Base-by-base conservation (phyloP, 1,139 yeast genomes). In the Lodderomyces margitis region DNA sequence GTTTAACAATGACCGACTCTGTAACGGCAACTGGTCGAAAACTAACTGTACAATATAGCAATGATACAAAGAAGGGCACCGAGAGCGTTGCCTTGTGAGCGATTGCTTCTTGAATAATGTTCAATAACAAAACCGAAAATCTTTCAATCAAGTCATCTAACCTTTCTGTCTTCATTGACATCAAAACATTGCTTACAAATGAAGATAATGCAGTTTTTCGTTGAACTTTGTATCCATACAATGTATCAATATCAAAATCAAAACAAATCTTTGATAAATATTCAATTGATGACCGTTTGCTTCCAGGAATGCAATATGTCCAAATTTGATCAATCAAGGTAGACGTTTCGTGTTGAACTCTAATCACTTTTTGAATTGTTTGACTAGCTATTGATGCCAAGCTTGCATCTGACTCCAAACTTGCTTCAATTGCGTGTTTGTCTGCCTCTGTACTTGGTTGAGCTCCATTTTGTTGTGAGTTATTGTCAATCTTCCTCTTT, bases 11-110 rank as follows among this genome's bases (percentile, higher is more conserved):
- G 42, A 78, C 60, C 3, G 56, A 44, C 21, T 58, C 54, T 28
- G 62, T 62, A 5, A 80, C 66, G 0, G 87, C 87, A 39, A 75
- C 71, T 0, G 84, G 80, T 47, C 83, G 68, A 55, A 79, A 83
- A 34, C 62, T 68, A 10, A 81, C 58, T 1, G 80, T 55, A 41
- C 78, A 78, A 47, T 78, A 75, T 37, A 82, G 61, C 30, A 82
- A 53, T 1, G 81, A 65, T 2, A 81, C 54, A 14, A 83, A 48
- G 54, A 80, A 80, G 2, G 88, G 87, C 1, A 80, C 66, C 1
- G 78, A 53, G 2, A 70, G 46, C 4, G 70, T 51, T 5, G 51
- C 56, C 5, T 64, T 57, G 10, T 49, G 53, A 1, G 48, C 43
- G 12, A 62, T 46, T 36, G 70, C 50, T 14, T 48, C 46, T 11